Percentiles rank a stretch among this genome's conserved stretches.
Evolutionary conservation across 345 rosid species (phyloP).

Genomic region (Salix arbutifolia): DNA sequence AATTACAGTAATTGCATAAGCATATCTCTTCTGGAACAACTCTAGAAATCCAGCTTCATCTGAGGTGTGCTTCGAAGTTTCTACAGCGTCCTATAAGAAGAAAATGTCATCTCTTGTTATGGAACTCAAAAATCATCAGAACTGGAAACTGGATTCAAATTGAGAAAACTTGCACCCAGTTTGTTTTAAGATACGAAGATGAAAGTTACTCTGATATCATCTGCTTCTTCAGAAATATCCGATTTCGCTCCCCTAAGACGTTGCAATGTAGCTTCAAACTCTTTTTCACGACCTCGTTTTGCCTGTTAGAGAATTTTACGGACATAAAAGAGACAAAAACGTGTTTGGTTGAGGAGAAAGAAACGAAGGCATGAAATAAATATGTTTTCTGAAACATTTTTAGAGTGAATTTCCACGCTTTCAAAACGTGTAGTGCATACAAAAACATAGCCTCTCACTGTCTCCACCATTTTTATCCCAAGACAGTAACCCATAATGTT

Average conservation of each 20-base stretch:
- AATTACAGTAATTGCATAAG: not conserved
- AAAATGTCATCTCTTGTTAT: not conserved
- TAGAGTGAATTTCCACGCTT: too few species aligned
- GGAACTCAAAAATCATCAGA: not conserved
- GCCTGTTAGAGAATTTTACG: slow-evolving; percentile 21
- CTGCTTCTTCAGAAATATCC: slow-evolving; percentile 22
- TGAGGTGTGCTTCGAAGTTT: not conserved
- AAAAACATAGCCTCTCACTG: too few species aligned
- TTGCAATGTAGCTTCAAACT: slow-evolving; percentile 25
- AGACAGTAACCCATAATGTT: too few species aligned
- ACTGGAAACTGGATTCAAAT: not conserved
- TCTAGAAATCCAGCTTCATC: not conserved
- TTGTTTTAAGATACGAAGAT: not conserved
- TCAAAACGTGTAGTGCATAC: rapidly evolving
- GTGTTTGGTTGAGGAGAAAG: too few species aligned
- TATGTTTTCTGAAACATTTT: too few species aligned
- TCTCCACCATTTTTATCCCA: too few species aligned
- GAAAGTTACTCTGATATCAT: slow-evolving; percentile 1
- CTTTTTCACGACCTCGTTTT: slow-evolving; percentile 31
- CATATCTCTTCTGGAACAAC: slow-evolving; percentile 7
- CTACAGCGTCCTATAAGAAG: not conserved
- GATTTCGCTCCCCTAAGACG: slow-evolving; percentile 28
- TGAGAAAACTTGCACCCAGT: not conserved
- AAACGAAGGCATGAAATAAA: too few species aligned
- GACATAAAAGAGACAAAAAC: too few species aligned